These are phyloP conservation scores for Ceratobasidium theobromae DNA, from an alignment of 1,284 basidiomycete species.

Conservation along the genomic window DNA sequence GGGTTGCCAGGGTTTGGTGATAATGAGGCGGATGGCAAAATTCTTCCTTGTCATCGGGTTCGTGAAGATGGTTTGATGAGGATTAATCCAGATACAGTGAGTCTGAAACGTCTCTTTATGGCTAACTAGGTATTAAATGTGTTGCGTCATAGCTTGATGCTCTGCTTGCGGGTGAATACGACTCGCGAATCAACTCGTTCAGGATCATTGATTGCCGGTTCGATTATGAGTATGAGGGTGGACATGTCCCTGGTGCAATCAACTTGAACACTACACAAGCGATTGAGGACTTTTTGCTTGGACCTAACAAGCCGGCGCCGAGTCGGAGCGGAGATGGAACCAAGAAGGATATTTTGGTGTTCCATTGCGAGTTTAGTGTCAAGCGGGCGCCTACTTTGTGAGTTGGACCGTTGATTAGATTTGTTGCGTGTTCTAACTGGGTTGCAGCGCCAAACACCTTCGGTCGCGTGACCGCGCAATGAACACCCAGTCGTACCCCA, in stretches of 20 bases:
- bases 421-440: background rate
- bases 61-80: constrained; percentile 95
- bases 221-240: constrained; percentile 93
- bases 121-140: constrained; percentile 7
- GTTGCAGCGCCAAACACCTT: constrained; percentile 80
- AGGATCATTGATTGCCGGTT: constrained; percentile 96
- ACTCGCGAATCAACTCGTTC: constrained; percentile 64
- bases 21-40: constrained; percentile 88
- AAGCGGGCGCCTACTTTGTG: constrained; percentile 96
- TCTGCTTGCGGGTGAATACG: constrained; percentile 72
- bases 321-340: constrained; percentile 69
- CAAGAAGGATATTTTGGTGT: constrained; percentile 84
- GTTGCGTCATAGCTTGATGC: constrained; percentile 59
- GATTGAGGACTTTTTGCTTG: constrained; percentile 80
- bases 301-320: constrained; percentile 64
- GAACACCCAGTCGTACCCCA: constrained; percentile 88
- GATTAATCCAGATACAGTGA: constrained; percentile 77
- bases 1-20: constrained; percentile 84
- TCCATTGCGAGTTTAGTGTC: constrained; percentile 97
- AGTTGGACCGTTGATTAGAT: constrained; percentile 42
- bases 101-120: constrained; percentile 39
- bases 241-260: constrained; percentile 89
- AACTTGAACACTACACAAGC: constrained; percentile 85
- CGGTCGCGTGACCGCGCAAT: constrained; percentile 86
- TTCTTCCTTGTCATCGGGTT: constrained; percentile 90